These are phyloP conservation scores for Silene conica DNA, from an alignment of 148 eudicot species.

Conservation along the genomic window DNA sequence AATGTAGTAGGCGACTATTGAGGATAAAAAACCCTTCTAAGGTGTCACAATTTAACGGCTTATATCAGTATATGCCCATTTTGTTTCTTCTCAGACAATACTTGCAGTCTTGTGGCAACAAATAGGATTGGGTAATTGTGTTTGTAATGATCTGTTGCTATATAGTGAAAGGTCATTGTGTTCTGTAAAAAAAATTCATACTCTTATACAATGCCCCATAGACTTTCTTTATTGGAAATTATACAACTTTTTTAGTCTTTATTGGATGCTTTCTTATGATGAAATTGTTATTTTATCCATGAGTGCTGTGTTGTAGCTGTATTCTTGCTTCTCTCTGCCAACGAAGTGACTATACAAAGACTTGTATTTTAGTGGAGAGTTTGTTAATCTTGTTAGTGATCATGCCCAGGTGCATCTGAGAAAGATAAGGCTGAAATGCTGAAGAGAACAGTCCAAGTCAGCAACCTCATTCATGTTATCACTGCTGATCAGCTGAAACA, in stretches of 20 bases:
- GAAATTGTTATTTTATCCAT: not conserved
- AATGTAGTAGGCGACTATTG: not conserved
- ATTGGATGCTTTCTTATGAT: not conserved
- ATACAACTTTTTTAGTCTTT: not conserved
- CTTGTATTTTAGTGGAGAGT: not conserved
- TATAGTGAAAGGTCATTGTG: not conserved
- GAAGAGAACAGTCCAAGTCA: slow-evolving; percentile 85
- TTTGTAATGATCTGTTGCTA: not conserved
- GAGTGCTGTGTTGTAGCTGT: not conserved
- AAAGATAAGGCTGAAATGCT: slow-evolving; percentile 51
- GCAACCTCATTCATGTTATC: slow-evolving; percentile 87
- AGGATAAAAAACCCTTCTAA: not conserved
- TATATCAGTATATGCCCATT: not conserved
- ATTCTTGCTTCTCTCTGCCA: not conserved
- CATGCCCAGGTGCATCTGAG: slow-evolving; percentile 48
- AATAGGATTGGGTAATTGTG: not conserved
- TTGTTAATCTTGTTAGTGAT: slow-evolving; percentile 8
- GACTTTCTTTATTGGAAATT: not conserved
- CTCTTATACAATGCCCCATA: not conserved
- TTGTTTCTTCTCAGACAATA: not conserved
- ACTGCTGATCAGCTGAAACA: slow-evolving; percentile 90
- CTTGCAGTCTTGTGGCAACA: not conserved
- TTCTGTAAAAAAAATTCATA: not conserved
- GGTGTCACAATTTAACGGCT: no score
- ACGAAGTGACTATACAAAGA: not conserved